phyloP scores from a whole-genome alignment of 2,329 filamentous ascomycete species.

The Arthrobotrys sinensis region DNA sequence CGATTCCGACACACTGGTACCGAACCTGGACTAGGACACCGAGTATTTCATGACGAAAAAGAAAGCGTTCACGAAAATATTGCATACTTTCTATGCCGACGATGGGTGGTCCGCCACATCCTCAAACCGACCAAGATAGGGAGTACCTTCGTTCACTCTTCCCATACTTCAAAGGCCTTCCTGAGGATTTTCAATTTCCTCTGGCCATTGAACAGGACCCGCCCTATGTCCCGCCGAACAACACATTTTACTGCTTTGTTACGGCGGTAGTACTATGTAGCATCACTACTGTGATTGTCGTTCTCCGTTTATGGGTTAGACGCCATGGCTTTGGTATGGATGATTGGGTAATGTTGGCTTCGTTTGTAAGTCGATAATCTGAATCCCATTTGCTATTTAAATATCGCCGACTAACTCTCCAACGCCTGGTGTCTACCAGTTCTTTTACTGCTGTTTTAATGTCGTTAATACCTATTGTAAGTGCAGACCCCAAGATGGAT shows the following conservation, averaged over 20 bases:
- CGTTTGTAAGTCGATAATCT: conserved; percentile 41
- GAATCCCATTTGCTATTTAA: not conserved
- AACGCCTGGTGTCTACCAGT: not conserved
- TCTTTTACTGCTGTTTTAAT: conserved; percentile 48
- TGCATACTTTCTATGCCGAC: conserved; percentile 12
- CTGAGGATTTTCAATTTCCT: conserved; percentile 46
- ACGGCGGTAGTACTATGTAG: conserved; percentile 30
- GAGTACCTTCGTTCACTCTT: conserved; percentile 43
- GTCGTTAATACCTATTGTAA: conserved; percentile 39
- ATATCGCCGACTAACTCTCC: not conserved
- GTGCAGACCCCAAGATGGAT: not conserved
- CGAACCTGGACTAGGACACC: not conserved
- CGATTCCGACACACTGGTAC: conserved; percentile 34
- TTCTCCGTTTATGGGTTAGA: conserved; percentile 42
- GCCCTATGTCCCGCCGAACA: conserved; percentile 26
- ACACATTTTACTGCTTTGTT: conserved; percentile 45
- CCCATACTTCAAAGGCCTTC: conserved; percentile 35
- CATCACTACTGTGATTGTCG: conserved; percentile 33
- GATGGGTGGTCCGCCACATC: conserved; percentile 40
- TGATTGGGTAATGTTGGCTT: conserved; percentile 52
- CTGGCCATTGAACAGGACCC: conserved; percentile 33
- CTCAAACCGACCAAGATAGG: conserved; percentile 46
- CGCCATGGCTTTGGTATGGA: conserved; percentile 38
- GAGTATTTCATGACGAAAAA: too few relatives aligned
- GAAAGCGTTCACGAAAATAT: not conserved